A percentile compares a stretch with the other conserved stretches of the same genome.
Evolutionary conservation across 2,329 filamentous ascomycete genomes (phyloP).

Genomic region (Fusarium anthophilum): DNA sequence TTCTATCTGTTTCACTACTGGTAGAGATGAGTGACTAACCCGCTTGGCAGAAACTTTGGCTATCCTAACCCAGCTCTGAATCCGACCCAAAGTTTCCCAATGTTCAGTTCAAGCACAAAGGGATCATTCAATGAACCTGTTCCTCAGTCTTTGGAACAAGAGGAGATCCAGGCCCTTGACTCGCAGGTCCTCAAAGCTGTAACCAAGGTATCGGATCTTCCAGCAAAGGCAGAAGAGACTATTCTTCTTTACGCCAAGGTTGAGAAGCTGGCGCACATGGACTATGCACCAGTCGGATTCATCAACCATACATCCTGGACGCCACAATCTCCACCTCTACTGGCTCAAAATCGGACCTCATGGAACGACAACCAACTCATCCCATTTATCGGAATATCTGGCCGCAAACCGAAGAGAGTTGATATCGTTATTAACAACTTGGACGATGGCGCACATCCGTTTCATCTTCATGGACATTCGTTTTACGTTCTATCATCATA

Average conservation of each 20-base stretch:
- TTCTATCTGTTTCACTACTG: fast-evolving
- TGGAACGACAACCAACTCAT: slow-evolving; percentile 2
- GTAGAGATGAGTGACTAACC: background rate
- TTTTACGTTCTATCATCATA: slow-evolving; percentile 2
- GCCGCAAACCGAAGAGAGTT: fast-evolving
- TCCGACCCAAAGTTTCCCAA: background rate
- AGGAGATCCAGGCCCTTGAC: background rate
- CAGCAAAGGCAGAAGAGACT: background rate
- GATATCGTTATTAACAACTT: background rate
- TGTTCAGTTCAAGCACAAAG: fast-evolving
- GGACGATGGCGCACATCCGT: background rate
- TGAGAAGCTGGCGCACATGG: slow-evolving; percentile 4
- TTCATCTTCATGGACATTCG: background rate
- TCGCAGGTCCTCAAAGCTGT: background rate
- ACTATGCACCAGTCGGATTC: slow-evolving; percentile 9
- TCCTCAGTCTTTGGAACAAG: fast-evolving
- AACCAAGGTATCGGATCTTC: background rate
- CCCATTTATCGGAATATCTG: fast-evolving
- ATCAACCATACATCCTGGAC: slow-evolving; percentile 15
- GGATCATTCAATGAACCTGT: fast-evolving
- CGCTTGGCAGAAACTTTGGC: background rate
- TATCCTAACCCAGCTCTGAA: background rate
- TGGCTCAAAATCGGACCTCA: background rate
- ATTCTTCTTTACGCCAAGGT: background rate
- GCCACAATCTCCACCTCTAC: background rate